Conservation (phyloP, 345 rosid genomes). For the Isatis tinctoria region DNA sequence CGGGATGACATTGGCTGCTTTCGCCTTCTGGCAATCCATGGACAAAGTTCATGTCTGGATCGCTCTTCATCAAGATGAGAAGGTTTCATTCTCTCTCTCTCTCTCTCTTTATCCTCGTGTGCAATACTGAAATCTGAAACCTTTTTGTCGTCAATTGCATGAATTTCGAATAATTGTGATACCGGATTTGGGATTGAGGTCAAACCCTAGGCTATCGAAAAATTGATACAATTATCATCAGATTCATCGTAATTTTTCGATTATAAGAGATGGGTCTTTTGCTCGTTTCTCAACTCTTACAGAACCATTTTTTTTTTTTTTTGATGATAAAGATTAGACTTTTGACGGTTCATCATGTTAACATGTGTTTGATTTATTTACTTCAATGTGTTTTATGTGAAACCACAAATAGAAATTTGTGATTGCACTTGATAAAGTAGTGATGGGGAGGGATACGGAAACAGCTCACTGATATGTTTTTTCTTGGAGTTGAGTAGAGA, state of each 20-base stretch:
- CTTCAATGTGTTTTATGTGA: not conserved
- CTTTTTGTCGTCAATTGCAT: not conserved
- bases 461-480: not conserved
- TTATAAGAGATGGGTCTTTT: not conserved
- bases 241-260: not conserved
- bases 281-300: no score
- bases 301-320: not conserved
- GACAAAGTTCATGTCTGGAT: constrained; percentile 92
- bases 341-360: not conserved
- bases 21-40: constrained; percentile 86
- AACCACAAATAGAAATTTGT: not conserved
- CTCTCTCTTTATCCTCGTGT: not conserved
- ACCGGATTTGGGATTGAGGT: not conserved
- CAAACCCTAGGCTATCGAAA: constrained; percentile 32
- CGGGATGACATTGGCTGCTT: constrained; percentile 76
- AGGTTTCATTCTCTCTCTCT: constrained; percentile 30
- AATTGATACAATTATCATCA: not conserved
- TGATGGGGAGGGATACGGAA: not conserved
- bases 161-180: not conserved
- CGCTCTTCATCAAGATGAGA: constrained; percentile 74
- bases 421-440: not conserved
- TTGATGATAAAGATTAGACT: not conserved
- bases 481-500: not conserved
- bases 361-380: not conserved
- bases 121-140: not conserved